Evolutionary conservation across 257 asterid genomes (phyloP).

Genomic region (Rehmannia glutinosa): DNA sequence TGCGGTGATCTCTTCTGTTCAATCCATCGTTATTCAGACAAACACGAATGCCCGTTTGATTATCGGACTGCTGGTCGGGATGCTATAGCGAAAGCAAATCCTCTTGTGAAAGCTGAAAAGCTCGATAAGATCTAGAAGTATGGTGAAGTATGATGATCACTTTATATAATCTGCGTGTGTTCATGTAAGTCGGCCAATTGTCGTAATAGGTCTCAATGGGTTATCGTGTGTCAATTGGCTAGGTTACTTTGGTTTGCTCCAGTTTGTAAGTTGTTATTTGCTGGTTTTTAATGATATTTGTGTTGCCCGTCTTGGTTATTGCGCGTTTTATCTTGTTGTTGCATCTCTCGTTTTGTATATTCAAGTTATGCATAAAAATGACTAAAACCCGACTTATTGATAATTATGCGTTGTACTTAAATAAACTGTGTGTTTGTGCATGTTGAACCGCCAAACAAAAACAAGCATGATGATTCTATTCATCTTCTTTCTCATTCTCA

Average conservation of each 20-base stretch:
- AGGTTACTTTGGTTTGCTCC: conserved; percentile 27
- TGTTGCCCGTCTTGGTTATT: conserved; percentile 7
- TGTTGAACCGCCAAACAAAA: neutral
- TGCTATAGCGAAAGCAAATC: conserved; percentile 58
- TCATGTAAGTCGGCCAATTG: conserved; percentile 21
- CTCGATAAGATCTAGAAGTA: conserved; percentile 43
- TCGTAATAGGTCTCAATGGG: conserved; percentile 20
- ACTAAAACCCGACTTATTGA: neutral
- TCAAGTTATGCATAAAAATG: neutral
- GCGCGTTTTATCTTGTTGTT: conserved; percentile 2
- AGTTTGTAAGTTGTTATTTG: conserved; percentile 37
- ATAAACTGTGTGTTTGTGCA: neutral
- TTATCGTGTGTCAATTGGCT: conserved; percentile 28
- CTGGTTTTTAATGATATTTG: conserved; percentile 25
- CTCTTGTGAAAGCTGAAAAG: conserved; percentile 56
- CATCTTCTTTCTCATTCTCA: neutral
- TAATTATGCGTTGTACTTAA: neutral
- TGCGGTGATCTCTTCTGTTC: conserved; percentile 60
- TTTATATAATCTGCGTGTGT: conserved; percentile 19
- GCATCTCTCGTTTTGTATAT: neutral
- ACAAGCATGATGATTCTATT: neutral
- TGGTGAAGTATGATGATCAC: conserved; percentile 7
- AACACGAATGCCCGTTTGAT: conserved; percentile 50
- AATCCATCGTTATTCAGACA: conserved; percentile 48
- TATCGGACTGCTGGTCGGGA: conserved; percentile 45